These are phyloP conservation scores for Tetradesmus obliquus DNA, from an alignment of 139 green algal genomes.

Conservation along the genomic window DNA sequence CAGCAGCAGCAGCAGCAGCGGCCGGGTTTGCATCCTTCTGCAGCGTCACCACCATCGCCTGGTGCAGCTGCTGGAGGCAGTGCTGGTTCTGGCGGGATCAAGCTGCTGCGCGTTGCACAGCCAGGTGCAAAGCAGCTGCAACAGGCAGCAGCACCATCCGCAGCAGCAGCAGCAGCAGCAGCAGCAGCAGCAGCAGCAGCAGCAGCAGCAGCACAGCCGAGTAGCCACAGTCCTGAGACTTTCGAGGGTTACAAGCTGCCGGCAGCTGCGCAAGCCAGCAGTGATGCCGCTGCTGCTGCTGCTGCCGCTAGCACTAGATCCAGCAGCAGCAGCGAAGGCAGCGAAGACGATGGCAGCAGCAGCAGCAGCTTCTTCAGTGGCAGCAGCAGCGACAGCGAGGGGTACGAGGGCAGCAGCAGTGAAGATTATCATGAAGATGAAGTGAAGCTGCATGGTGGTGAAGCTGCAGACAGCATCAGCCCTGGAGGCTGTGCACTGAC, in stretches of 20 bases:
- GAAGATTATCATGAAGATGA: neutral
- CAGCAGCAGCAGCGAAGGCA: neutral
- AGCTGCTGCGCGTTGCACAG: neutral
- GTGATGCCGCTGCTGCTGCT: neutral
- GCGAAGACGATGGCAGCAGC: neutral
- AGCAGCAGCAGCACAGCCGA: neutral
- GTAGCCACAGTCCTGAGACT: neutral
- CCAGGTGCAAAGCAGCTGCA: neutral
- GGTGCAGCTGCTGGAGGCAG: neutral
- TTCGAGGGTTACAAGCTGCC: neutral
- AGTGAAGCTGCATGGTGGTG: slow-evolving; percentile 21
- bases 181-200: neutral
- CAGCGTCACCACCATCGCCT: neutral
- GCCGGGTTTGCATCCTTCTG: neutral
- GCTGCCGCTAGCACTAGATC: neutral
- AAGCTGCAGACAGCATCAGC: neutral
- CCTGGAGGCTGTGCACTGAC: slow-evolving; percentile 8
- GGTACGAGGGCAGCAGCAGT: neutral
- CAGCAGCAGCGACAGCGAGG: slow-evolving; percentile 22
- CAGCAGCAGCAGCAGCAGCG: neutral
- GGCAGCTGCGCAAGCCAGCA: neutral
- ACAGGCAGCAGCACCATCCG: neutral
- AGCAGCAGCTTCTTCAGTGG: neutral
- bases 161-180: neutral
- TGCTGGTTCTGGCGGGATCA: neutral